Evolutionary conservation across 805 yeast species (phyloP).

Genomic region (Yamadazyma takamatsuzukensis): DNA sequence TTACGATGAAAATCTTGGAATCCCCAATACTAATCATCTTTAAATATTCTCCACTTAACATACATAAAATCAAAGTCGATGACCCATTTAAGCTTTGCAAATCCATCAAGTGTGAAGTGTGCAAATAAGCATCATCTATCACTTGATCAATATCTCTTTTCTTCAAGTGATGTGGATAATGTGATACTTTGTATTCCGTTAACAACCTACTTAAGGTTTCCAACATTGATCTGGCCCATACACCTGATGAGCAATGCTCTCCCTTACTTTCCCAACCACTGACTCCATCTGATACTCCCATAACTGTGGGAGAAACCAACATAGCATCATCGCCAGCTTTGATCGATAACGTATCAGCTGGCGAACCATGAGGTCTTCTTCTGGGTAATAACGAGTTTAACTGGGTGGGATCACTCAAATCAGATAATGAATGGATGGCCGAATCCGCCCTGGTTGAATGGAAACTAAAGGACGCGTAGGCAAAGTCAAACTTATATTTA

Average conservation of each 20-base stretch:
- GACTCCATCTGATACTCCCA: conserved; percentile 57
- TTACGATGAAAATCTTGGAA: conserved; percentile 44
- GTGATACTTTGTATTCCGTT: conserved; percentile 41
- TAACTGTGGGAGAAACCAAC: conserved; percentile 48
- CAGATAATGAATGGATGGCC: conserved; percentile 45
- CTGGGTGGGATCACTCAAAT: conserved; percentile 46
- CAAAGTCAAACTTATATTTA: conserved; percentile 40
- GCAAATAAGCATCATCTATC: conserved; percentile 45
- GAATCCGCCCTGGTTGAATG: conserved; percentile 40
- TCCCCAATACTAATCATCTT: conserved; percentile 53
- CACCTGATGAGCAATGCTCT: conserved; percentile 43
- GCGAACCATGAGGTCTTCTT: conserved; percentile 50
- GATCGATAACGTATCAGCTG: conserved; percentile 48
- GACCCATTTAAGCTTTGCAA: conserved; percentile 45
- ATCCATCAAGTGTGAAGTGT: conserved; percentile 50
- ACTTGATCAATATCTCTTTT: conserved; percentile 40
- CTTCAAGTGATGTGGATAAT: conserved; percentile 33
- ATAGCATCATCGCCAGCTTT: conserved; percentile 58
- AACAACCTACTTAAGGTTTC: conserved; percentile 47
- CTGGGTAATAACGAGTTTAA: conserved; percentile 44
- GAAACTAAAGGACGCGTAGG: conserved; percentile 45
- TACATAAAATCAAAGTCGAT: conserved; percentile 45
- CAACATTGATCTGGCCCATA: conserved; percentile 51
- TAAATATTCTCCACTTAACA: conserved; percentile 46
- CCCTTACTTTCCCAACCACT: conserved; percentile 51